These are phyloP conservation scores for Gossypium aridum DNA, from an alignment of 441 rosid species.

Conservation along the genomic window DNA sequence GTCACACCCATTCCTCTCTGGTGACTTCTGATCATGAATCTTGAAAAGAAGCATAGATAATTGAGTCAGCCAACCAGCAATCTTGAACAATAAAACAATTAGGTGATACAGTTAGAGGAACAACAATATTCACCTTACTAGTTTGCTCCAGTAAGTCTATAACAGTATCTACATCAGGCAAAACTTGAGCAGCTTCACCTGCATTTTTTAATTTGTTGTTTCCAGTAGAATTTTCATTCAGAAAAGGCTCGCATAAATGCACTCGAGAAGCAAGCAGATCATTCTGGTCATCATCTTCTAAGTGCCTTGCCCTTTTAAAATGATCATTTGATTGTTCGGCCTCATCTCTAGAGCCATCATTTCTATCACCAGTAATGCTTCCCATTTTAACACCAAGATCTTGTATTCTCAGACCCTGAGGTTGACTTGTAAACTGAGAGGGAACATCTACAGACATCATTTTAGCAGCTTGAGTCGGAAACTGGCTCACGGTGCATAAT, in stretches of 20 bases:
- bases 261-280: slow-evolving; percentile 32
- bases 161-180: slow-evolving; percentile 88
- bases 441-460: slow-evolving; percentile 40
- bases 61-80: slow-evolving; percentile 19
- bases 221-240: slow-evolving; percentile 26
- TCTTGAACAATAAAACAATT: slow-evolving; percentile 12
- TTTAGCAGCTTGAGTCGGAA: slow-evolving; percentile 56
- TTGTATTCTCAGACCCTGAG: slow-evolving; percentile 36
- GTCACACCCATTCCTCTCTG: slow-evolving; percentile 42
- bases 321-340: slow-evolving; percentile 23
- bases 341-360: slow-evolving; percentile 26
- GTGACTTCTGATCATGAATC: slow-evolving; percentile 78
- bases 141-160: slow-evolving; percentile 95
- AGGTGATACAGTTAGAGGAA: not conserved
- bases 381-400: slow-evolving; percentile 17
- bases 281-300: slow-evolving; percentile 30
- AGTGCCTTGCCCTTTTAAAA: slow-evolving; percentile 51
- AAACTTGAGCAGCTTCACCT: slow-evolving; percentile 45
- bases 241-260: slow-evolving; percentile 25
- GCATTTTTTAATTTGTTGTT: slow-evolving; percentile 27
- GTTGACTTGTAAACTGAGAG: slow-evolving; percentile 46
- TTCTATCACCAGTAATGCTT: slow-evolving; percentile 20
- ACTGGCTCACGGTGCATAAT: slow-evolving; percentile 59
- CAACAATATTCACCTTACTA: slow-evolving; percentile 55
- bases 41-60: slow-evolving; percentile 25